A percentile compares a stretch with the other conserved stretches of the same genome.
Evolutionary conservation across 2,329 filamentous ascomycete species (phyloP).

Genomic region (Aspergillus sp.): DNA sequence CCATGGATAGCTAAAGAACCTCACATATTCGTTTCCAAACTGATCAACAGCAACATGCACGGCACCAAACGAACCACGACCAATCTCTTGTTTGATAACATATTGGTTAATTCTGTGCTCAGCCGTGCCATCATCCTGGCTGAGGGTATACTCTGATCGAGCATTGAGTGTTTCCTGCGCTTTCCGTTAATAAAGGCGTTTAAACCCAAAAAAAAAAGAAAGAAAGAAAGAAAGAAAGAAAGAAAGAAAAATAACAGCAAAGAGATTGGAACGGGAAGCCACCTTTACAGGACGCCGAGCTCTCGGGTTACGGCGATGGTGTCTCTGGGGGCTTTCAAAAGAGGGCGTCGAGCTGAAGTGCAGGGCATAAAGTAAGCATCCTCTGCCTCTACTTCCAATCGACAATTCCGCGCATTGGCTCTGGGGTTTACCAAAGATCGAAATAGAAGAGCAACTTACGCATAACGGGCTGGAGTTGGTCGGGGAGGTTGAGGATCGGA

Average conservation of each 20-base stretch:
- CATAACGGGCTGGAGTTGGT: conserved; percentile 26
- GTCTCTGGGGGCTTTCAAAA: conserved; percentile 64
- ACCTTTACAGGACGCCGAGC: conserved; percentile 64
- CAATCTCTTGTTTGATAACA: conserved; percentile 89
- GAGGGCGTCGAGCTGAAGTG: conserved; percentile 54
- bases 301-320: conserved; percentile 63
- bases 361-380: conserved; percentile 8
- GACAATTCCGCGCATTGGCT: not conserved
- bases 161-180: conserved; percentile 86
- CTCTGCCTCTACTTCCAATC: conserved; percentile 4
- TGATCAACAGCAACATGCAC: conserved; percentile 90
- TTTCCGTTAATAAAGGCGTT: conserved; percentile 2
- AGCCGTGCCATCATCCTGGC: conserved; percentile 75
- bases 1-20: conserved; percentile 27
- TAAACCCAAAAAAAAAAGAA: too few relatives aligned
- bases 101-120: conserved; percentile 95
- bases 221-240: too few relatives aligned
- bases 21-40: conserved; percentile 88
- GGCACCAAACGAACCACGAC: conserved; percentile 91
- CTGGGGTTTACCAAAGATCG: not conserved
- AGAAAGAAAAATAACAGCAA: not conserved
- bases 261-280: not conserved
- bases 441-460: conserved; percentile 20
- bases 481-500: conserved; percentile 15
- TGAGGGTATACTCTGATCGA: conserved; percentile 79